These are phyloP conservation scores for Penicillium lividum DNA, from an alignment of 495 filamentous ascomycete genomes.

Conservation along the genomic window DNA sequence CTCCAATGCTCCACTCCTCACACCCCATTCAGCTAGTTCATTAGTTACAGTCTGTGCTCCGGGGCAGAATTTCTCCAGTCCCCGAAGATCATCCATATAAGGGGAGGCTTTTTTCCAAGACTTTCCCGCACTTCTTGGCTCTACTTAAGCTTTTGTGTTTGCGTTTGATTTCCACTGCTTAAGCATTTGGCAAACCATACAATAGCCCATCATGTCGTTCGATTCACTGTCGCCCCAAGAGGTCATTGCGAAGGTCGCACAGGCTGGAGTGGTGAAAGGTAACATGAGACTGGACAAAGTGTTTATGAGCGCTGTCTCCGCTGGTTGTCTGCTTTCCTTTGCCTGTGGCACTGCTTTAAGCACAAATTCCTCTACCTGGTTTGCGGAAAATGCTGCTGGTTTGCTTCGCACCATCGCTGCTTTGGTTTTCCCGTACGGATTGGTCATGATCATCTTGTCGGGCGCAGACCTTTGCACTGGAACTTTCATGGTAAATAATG, in stretches of 20 bases:
- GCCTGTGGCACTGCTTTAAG: conserved; percentile 54
- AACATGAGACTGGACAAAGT: conserved; percentile 55
- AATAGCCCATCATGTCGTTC: conserved; percentile 16
- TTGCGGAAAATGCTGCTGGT: conserved; percentile 59
- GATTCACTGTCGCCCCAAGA: conserved; percentile 47
- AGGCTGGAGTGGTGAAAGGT: conserved; percentile 50
- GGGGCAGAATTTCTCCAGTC: too few relatives aligned
- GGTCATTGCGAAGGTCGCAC: conserved; percentile 47
- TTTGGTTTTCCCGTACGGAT: conserved; percentile 59
- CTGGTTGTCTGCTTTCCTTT: conserved; percentile 54
- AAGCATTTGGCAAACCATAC: neutral
- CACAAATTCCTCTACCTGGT: conserved; percentile 59
- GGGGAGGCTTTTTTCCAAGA: too few relatives aligned
- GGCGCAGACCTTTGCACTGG: conserved; percentile 62
- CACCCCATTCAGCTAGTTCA: too few relatives aligned
- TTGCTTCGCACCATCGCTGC: conserved; percentile 57
- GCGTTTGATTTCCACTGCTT: neutral
- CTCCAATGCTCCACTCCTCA: too few relatives aligned
- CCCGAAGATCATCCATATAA: too few relatives aligned
- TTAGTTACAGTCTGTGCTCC: too few relatives aligned
- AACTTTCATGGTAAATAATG: conserved; percentile 53
- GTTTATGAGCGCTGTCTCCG: conserved; percentile 55
- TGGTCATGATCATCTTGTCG: conserved; percentile 61
- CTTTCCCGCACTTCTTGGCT: neutral
- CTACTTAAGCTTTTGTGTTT: neutral